These are phyloP conservation scores for Entoloma clypeatum DNA, from an alignment of 1,284 basidiomycete genomes.

Conservation along the genomic window DNA sequence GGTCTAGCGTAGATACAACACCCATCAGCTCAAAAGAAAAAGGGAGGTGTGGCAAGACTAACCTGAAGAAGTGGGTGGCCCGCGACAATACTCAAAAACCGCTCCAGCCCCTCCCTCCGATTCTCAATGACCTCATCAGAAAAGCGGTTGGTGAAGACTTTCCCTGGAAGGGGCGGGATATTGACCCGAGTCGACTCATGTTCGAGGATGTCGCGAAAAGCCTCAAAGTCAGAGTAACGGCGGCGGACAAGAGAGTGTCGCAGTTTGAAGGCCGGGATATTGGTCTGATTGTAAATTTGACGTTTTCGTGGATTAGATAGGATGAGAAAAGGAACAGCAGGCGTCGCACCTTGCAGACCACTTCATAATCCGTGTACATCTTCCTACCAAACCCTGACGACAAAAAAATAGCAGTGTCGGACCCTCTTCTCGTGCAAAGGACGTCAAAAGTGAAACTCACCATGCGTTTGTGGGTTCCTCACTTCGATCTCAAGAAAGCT, in stretches of 20 bases:
- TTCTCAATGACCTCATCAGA: conserved; percentile 96
- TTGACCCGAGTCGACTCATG: conserved; percentile 96
- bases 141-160: conserved; percentile 95
- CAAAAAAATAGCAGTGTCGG: conserved; percentile 9
- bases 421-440: not conserved
- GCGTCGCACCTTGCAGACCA: conserved; percentile 84
- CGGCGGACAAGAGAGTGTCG: conserved; percentile 92
- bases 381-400: conserved; percentile 84
- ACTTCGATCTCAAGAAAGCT: conserved; percentile 99
- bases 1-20: conserved; percentile 51
- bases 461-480: conserved; percentile 94
- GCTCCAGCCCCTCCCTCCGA: conserved; percentile 88
- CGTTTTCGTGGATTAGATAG: conserved; percentile 3
- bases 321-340: not conserved
- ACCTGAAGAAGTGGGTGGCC: conserved; percentile 96
- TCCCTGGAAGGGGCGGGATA: conserved; percentile 94
- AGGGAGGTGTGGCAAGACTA: conserved; percentile 22
- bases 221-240: conserved; percentile 98
- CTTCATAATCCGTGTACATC: conserved; percentile 99
- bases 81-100: conserved; percentile 94
- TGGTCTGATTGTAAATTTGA: conserved; percentile 59
- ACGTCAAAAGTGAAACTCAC: conserved; percentile 40
- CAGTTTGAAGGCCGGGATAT: conserved; percentile 98
- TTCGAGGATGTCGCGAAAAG: conserved; percentile 97
- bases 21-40: conserved; percentile 15